Percentiles rank a stretch among this genome's conserved stretches.
phyloP scores from a whole-genome alignment of 371 early-diverging fungal genomes.

The Syncephalastrum racemosum region DNA sequence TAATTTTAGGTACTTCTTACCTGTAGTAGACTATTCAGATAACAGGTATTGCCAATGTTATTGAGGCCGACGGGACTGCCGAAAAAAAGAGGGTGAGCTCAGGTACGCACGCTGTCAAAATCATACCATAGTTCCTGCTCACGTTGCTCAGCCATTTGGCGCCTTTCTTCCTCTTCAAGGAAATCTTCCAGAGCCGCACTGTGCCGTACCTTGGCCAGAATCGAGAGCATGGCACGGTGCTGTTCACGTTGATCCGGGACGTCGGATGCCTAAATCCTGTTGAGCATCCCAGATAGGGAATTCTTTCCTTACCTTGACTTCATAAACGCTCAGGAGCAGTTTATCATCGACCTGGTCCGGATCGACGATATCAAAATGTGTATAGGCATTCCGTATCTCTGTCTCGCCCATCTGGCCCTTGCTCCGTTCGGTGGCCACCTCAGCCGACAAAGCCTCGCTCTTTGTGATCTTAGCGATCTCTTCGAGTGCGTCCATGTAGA shows the following conservation, averaged over 20 bases:
- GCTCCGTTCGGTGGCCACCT: constrained; percentile 48
- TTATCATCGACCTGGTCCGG: constrained; percentile 28
- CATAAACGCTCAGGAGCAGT: constrained; percentile 30
- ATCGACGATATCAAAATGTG: constrained; percentile 46
- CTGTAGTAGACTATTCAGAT: constrained; percentile 81
- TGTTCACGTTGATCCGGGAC: constrained; percentile 27
- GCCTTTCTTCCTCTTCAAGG: constrained; percentile 22
- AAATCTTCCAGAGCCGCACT: constrained; percentile 27
- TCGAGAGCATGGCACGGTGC: constrained; percentile 30
- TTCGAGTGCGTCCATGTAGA: constrained; percentile 43
- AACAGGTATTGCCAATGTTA: constrained; percentile 93
- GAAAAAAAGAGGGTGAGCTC: constrained; percentile 4
- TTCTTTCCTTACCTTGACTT: constrained; percentile 23
- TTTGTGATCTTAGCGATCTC: constrained; percentile 34
- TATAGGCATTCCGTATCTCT: constrained; percentile 54
- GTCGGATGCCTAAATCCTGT: constrained; percentile 20
- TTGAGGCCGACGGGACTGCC: constrained; percentile 69
- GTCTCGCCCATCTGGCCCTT: constrained; percentile 42
- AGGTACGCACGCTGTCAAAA: not conserved
- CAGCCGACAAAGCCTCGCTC: constrained; percentile 36
- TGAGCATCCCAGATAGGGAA: not conserved
- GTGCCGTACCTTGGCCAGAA: constrained; percentile 32
- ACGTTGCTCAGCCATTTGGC: not conserved
- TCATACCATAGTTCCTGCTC: too few species aligned
- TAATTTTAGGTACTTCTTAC: constrained; percentile 16